These are phyloP conservation scores for Warburgia ugandensis DNA, from an alignment of 164 flowering plant genomes.

Conservation along the genomic window DNA sequence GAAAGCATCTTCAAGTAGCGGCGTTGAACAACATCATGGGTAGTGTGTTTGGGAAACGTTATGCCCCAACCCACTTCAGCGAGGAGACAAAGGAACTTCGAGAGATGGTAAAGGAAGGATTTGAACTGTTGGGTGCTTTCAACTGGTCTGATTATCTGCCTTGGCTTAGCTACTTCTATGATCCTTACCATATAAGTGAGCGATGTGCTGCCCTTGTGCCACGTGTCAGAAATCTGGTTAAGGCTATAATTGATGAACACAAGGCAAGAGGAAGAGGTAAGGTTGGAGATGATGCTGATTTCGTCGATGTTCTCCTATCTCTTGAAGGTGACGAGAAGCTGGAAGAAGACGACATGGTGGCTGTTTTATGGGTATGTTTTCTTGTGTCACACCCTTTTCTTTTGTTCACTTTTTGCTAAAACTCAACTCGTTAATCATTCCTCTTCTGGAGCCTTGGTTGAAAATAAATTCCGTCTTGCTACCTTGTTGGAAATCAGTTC, in stretches of 20 bases:
- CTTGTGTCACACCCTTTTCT: too few species aligned
- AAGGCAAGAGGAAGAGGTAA: neutral
- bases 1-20: slow-evolving; percentile 45
- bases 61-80: slow-evolving; percentile 13
- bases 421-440: neutral
- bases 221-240: slow-evolving; percentile 42
- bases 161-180: slow-evolving; percentile 45
- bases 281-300: slow-evolving; percentile 23
- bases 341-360: slow-evolving; percentile 47
- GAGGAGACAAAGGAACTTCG: slow-evolving; percentile 27
- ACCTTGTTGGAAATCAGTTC: too few species aligned
- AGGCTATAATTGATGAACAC: slow-evolving; percentile 36
- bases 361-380: slow-evolving; percentile 52
- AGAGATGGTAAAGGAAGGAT: slow-evolving; percentile 67
- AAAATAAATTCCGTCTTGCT: too few species aligned
- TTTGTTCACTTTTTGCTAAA: too few species aligned
- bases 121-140: slow-evolving; percentile 67
- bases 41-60: slow-evolving; percentile 53
- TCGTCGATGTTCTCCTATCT: slow-evolving; percentile 52
- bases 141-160: slow-evolving; percentile 73
- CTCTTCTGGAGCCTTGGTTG: too few species aligned
- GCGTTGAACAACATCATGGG: slow-evolving; percentile 61
- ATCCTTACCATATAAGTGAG: slow-evolving; percentile 29
- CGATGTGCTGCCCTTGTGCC: slow-evolving; percentile 51
- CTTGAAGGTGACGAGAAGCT: slow-evolving; percentile 53